Evolutionary conservation across 257 asterid genomes (phyloP).

Genomic region (Solanum lycopersicoides): DNA sequence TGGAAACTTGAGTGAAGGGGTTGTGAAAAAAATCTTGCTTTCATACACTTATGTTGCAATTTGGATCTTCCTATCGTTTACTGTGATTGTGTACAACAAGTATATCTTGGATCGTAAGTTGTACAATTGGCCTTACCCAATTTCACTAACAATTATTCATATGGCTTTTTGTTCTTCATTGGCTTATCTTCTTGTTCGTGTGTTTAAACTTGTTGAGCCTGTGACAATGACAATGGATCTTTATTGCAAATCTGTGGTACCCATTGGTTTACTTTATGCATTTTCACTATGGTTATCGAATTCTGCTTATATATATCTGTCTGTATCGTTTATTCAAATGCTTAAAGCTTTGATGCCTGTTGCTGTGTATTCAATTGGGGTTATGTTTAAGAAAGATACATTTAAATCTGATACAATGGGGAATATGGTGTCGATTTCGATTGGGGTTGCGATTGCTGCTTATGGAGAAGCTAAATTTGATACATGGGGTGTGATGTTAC

Average conservation of each 20-base stretch:
- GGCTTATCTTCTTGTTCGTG: slow-evolving; percentile 42
- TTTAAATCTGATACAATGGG: slow-evolving; percentile 45
- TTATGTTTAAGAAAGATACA: slow-evolving; percentile 28
- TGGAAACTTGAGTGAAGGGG: slow-evolving; percentile 44
- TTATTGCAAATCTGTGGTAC: slow-evolving; percentile 53
- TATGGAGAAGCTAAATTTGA: slow-evolving; percentile 65
- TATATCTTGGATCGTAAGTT: slow-evolving; percentile 59
- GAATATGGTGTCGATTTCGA: slow-evolving; percentile 57
- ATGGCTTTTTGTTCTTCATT: slow-evolving; percentile 58
- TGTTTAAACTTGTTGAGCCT: slow-evolving; percentile 52
- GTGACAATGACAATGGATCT: slow-evolving; percentile 55
- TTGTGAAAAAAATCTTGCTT: slow-evolving; percentile 47
- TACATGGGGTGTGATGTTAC: slow-evolving; percentile 50
- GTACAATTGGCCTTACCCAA: slow-evolving; percentile 71
- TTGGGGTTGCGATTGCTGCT: slow-evolving; percentile 69
- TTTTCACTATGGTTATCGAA: slow-evolving; percentile 57
- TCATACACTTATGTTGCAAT: slow-evolving; percentile 52
- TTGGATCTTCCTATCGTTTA: slow-evolving; percentile 63
- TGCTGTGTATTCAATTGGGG: slow-evolving; percentile 51
- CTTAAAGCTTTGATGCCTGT: slow-evolving; percentile 71
- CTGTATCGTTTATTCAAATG: slow-evolving; percentile 68
- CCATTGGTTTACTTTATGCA: slow-evolving; percentile 49
- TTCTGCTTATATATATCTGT: slow-evolving; percentile 60
- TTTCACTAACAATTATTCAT: slow-evolving; percentile 67
- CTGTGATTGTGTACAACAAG: slow-evolving; percentile 68